Percentiles rank a stretch among this genome's conserved stretches.
These are phyloP conservation scores for sorghum (Sorghum bicolor) DNA, from an alignment of 176 grass and related monocot species.

Conservation along the genomic window DNA sequence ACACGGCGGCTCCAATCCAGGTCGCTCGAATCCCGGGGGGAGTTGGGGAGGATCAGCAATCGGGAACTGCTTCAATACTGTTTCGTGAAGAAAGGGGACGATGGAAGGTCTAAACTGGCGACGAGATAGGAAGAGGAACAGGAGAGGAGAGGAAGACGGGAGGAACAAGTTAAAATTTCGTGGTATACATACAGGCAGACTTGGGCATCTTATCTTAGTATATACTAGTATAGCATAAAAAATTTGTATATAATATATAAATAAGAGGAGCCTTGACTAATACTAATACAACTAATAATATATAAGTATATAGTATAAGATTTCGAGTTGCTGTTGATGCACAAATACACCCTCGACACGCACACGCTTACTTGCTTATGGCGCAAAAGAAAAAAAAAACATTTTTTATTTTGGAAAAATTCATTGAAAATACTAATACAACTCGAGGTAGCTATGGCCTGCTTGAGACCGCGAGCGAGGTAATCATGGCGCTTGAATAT, in stretches of 20 bases:
- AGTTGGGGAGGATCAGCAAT: neutral
- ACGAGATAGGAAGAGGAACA: neutral
- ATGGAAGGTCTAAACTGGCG: neutral
- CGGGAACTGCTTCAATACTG: neutral
- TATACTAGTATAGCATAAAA: neutral
- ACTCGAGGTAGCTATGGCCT: no score
- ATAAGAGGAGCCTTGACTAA: neutral
- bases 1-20: neutral
- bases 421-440: no score
- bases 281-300: no score
- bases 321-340: neutral
- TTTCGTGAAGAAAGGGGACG: neutral
- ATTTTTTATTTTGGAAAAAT: no score
- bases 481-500: no score
- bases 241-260: neutral
- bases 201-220: neutral
- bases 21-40: neutral
- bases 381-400: no score
- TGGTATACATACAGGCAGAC: neutral
- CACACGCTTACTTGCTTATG: neutral
- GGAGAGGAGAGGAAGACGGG: slow-evolving; percentile 12
- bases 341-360: neutral
- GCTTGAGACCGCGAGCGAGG: no score
- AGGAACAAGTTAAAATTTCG: slow-evolving; percentile 20
- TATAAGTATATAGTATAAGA: neutral